A percentile compares a stretch with the other conserved stretches of the same genome.
These are phyloP conservation scores for Candida sanyaensis DNA, from an alignment of 1,139 yeast genomes.

Conservation along the genomic window DNA sequence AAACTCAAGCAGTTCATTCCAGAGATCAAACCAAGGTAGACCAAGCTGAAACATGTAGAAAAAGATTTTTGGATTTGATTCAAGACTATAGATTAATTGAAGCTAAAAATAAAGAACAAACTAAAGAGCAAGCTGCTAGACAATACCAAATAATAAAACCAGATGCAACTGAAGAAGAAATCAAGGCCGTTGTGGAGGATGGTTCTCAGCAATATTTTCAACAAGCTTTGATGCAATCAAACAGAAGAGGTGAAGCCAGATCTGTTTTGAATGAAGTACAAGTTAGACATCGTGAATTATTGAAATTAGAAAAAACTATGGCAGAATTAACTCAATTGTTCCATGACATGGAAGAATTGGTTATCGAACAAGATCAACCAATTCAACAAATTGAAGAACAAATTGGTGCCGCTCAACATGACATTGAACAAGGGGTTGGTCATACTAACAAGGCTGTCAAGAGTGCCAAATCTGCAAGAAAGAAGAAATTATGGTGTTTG, in stretches of 20 bases:
- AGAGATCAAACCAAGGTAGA: constrained; percentile 79
- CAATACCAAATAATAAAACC: constrained; percentile 94
- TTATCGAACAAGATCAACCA: constrained; percentile 91
- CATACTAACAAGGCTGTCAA: constrained; percentile 90
- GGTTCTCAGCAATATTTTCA: constrained; percentile 90
- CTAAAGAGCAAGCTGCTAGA: constrained; percentile 86
- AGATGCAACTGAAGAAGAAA: constrained; percentile 84
- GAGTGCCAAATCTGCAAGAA: constrained; percentile 88
- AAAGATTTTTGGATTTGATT: constrained; percentile 80
- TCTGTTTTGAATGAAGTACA: constrained; percentile 95
- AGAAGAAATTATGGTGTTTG: constrained; percentile 87
- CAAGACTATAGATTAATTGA: constrained; percentile 87
- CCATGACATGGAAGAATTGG: constrained; percentile 95
- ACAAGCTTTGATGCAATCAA: constrained; percentile 88
- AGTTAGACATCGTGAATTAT: constrained; percentile 92
- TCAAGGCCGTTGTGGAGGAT: constrained; percentile 80
- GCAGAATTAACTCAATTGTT: constrained; percentile 93
- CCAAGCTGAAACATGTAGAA: constrained; percentile 89
- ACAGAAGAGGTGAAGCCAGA: constrained; percentile 96
- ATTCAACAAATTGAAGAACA: constrained; percentile 83
- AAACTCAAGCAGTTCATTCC: constrained; percentile 56
- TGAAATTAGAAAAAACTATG: constrained; percentile 93
- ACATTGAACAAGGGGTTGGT: constrained; percentile 89
- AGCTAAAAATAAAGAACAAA: constrained; percentile 81
- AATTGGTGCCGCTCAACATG: constrained; percentile 81